phyloP scores from a whole-genome alignment of 2,329 filamentous ascomycete species.

The Truncatella angustata region DNA sequence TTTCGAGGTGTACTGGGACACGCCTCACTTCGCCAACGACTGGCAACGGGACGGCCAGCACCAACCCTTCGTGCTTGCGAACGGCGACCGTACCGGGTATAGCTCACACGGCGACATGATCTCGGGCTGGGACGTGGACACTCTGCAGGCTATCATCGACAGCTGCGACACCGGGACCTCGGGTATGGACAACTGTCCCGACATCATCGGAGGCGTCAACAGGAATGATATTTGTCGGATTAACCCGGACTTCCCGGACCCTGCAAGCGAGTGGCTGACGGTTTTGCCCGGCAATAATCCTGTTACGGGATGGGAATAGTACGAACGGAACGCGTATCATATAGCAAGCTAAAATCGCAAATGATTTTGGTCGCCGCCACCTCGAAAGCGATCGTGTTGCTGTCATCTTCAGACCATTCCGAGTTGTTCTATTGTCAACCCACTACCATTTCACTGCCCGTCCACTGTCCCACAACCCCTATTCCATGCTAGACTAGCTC shows the following conservation, averaged over 20 bases:
- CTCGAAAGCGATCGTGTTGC: too few relatives aligned
- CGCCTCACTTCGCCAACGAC: slow-evolving; percentile 46
- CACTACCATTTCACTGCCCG: too few relatives aligned
- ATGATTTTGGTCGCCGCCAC: too few relatives aligned
- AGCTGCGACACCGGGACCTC: slow-evolving; percentile 55
- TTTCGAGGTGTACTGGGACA: slow-evolving; percentile 61
- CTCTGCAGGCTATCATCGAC: slow-evolving; percentile 66
- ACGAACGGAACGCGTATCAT: too few relatives aligned
- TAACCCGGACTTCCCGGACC: slow-evolving; percentile 43
- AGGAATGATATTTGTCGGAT: slow-evolving; percentile 49
- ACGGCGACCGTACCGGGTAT: slow-evolving; percentile 69
- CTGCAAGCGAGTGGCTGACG: slow-evolving; percentile 37
- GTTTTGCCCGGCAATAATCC: slow-evolving; percentile 55
- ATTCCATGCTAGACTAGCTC: too few relatives aligned
- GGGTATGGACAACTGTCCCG: slow-evolving; percentile 63
- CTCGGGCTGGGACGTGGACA: slow-evolving; percentile 66
- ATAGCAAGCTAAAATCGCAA: too few relatives aligned
- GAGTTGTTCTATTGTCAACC: too few relatives aligned
- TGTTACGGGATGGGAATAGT: slow-evolving; percentile 45
- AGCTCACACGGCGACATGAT: slow-evolving; percentile 71
- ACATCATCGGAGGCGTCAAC: slow-evolving; percentile 53
- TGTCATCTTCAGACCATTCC: too few relatives aligned
- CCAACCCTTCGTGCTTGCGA: slow-evolving; percentile 67
- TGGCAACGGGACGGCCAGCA: slow-evolving; percentile 52
- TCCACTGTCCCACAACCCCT: too few relatives aligned